Conservation (phyloP, 495 filamentous ascomycete genomes). For the Tuber borchii region DNA sequence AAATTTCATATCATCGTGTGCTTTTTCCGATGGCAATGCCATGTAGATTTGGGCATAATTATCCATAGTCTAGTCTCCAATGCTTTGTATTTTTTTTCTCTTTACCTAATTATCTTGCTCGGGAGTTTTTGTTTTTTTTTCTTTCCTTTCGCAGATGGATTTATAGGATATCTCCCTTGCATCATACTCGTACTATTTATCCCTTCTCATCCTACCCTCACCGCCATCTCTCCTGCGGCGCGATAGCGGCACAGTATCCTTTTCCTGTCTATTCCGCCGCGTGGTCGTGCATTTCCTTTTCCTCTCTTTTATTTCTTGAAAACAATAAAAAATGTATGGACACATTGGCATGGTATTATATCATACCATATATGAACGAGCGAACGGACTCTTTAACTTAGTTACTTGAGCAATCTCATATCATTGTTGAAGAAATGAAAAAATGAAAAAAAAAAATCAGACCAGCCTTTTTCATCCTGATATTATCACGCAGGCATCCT, state of each 20-base stretch:
- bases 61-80: slow-evolving; percentile 1
- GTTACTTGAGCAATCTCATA: not conserved
- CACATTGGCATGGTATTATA: not conserved
- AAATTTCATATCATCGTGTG: not conserved
- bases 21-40: not conserved
- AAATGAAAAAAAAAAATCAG: too few relatives aligned
- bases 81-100: not conserved
- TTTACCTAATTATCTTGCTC: not conserved
- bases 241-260: not conserved
- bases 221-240: not conserved
- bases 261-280: slow-evolving; percentile 9
- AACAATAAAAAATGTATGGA: not conserved
- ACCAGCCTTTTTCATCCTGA: not conserved
- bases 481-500: not conserved
- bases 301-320: slow-evolving; percentile 3
- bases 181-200: not conserved
- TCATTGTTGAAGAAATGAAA: not conserved
- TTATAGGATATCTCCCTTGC: not conserved
- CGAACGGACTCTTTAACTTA: not conserved
- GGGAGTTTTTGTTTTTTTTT: not conserved
- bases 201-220: not conserved
- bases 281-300: slow-evolving; percentile 12
- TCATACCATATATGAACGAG: not conserved
- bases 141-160: not conserved
- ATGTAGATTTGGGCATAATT: slow-evolving; percentile 3